Percentiles rank a stretch among this genome's conserved stretches.
These are phyloP conservation scores for Polytrichum formosum DNA, from an alignment of 225 moss, liverwort and hornwort species.

Conservation along the genomic window DNA sequence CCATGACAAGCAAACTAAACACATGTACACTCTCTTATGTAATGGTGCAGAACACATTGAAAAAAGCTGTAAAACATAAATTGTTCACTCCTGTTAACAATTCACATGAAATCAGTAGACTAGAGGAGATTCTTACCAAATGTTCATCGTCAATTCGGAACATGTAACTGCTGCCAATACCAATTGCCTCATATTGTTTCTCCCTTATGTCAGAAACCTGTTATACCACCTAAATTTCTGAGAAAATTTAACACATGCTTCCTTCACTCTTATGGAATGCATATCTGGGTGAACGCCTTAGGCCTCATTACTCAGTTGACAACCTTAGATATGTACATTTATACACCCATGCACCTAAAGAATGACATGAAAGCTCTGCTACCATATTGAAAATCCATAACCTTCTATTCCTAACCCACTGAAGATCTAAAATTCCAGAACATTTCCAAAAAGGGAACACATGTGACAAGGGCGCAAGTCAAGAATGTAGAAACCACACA, in stretches of 20 bases:
- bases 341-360: no score
- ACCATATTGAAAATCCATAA: no score
- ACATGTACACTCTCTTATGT: background rate
- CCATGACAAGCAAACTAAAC: background rate
- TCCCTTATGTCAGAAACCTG: conserved; percentile 89
- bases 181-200: conserved; percentile 72
- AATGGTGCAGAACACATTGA: conserved; percentile 1
- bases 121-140: conserved; percentile 37
- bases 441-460: background rate
- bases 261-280: no score
- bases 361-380: no score
- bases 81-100: no score
- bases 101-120: background rate
- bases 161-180: conserved; percentile 94
- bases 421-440: background rate
- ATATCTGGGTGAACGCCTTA: no score
- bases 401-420: no score
- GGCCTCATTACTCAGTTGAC: no score
- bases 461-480: background rate
- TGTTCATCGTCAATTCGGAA: conserved; percentile 90
- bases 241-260: no score
- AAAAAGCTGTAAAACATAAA: conserved; percentile 2
- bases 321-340: no score
- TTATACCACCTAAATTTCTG: background rate
- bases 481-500: no score